These are phyloP conservation scores for Claviceps sp. DNA, from an alignment of 2,329 filamentous ascomycete species.

Conservation along the genomic window DNA sequence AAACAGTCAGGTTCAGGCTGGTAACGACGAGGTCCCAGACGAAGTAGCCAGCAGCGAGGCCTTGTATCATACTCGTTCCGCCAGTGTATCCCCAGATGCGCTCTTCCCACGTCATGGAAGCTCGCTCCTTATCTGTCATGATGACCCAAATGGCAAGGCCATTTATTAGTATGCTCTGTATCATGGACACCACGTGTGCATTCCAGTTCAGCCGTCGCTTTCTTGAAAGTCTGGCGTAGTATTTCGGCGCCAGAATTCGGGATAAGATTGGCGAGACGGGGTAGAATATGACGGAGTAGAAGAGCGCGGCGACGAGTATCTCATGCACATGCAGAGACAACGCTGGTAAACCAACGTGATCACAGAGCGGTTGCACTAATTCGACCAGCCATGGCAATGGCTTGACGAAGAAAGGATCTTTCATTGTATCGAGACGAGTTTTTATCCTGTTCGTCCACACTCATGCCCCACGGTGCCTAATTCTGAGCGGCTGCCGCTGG, in stretches of 20 bases:
- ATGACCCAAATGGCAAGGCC: constrained; percentile 62
- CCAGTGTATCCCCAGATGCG: constrained; percentile 70
- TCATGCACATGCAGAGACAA: constrained; percentile 70
- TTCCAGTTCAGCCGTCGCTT: constrained; percentile 67
- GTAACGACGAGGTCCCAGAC: constrained; percentile 70
- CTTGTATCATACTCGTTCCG: constrained; percentile 57
- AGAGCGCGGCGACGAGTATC: constrained; percentile 47
- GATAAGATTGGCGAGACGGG: constrained; percentile 57
- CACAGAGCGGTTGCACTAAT: constrained; percentile 50
- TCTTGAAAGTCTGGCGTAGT: constrained; percentile 50
- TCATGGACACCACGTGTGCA: constrained; percentile 71
- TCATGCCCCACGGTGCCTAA: neutral
- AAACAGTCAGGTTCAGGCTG: constrained; percentile 52
- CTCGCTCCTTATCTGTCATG: constrained; percentile 52
- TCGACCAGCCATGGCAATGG: constrained; percentile 43
- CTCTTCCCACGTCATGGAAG: constrained; percentile 50
- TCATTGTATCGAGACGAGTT: constrained; percentile 35
- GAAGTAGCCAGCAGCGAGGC: constrained; percentile 69
- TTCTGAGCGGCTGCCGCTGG: neutral
- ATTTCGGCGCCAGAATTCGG: constrained; percentile 42
- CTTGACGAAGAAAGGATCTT: constrained; percentile 56
- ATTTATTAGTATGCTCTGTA: constrained; percentile 64
- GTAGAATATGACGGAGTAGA: constrained; percentile 57
- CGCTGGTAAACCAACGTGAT: constrained; percentile 46
- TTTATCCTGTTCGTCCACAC: neutral